These are phyloP conservation scores for Aspergillus sp. DNA, from an alignment of 2,329 filamentous ascomycete species.

Conservation along the genomic window DNA sequence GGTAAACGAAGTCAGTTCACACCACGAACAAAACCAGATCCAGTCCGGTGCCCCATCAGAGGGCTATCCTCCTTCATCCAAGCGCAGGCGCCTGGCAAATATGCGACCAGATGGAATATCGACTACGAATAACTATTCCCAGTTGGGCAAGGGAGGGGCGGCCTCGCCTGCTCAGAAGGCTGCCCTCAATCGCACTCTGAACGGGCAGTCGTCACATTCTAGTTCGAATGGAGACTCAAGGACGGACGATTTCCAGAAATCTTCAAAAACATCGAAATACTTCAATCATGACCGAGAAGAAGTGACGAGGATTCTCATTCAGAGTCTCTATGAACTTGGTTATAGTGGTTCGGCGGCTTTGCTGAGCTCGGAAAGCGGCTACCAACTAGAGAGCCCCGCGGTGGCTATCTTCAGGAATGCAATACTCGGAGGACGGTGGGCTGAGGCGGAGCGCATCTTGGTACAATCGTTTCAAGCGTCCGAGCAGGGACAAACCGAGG, in stretches of 20 bases:
- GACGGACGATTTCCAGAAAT: constrained; percentile 40
- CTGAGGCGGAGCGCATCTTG: constrained; percentile 78
- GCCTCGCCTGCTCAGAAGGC: constrained; percentile 47
- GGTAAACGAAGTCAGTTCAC: constrained; percentile 27
- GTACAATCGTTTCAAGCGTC: constrained; percentile 48
- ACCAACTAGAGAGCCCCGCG: constrained; percentile 77
- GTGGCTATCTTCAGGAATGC: constrained; percentile 84
- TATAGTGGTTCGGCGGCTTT: constrained; percentile 74
- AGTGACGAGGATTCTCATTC: constrained; percentile 87
- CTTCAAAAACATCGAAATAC: constrained; percentile 53
- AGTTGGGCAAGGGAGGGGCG: constrained; percentile 58
- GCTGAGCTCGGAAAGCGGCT: constrained; percentile 80
- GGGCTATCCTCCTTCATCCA: constrained; percentile 43
- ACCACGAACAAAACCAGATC: constrained; percentile 24
- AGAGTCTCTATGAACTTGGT: constrained; percentile 84
- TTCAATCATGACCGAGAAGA: constrained; percentile 89
- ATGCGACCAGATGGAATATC: constrained; percentile 64
- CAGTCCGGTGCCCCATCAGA: constrained; percentile 28
- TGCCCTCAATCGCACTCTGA: constrained; percentile 50
- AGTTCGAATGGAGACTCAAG: constrained; percentile 39
- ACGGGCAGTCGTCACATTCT: constrained; percentile 52
- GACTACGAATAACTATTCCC: constrained; percentile 56
- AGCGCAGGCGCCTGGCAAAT: constrained; percentile 60
- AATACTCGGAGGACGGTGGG: constrained; percentile 78
- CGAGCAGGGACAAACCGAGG: constrained; percentile 38